These are phyloP conservation scores for Eremomyces bilateralis DNA, from an alignment of 495 filamentous ascomycete species.

Conservation along the genomic window DNA sequence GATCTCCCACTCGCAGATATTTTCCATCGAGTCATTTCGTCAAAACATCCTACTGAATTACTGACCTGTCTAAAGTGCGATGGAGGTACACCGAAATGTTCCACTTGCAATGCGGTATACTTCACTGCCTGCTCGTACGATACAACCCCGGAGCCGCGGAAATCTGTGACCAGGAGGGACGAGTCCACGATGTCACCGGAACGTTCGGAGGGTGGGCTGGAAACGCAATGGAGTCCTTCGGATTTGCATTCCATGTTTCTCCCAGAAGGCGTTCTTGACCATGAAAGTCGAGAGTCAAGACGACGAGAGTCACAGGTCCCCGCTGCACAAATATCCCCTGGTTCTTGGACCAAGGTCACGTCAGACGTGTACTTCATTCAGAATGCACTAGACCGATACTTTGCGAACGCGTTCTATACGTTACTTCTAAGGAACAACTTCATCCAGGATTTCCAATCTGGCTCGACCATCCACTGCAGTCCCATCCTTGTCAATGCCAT, in stretches of 20 bases:
- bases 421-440: slow-evolving; percentile 55
- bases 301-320: background rate
- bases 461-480: slow-evolving; percentile 41
- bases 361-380: slow-evolving; percentile 32
- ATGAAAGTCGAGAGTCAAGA: background rate
- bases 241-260: slow-evolving; percentile 8
- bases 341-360: slow-evolving; percentile 38
- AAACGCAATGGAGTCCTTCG: slow-evolving; percentile 20
- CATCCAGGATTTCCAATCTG: slow-evolving; percentile 34
- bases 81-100: slow-evolving; percentile 24
- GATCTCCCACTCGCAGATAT: slow-evolving; percentile 2
- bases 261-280: background rate
- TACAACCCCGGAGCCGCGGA: slow-evolving; percentile 24
- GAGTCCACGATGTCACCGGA: slow-evolving; percentile 16
- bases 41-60: too few relatives aligned
- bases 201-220: slow-evolving; percentile 2
- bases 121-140: slow-evolving; percentile 27
- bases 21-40: too few relatives aligned
- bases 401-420: slow-evolving; percentile 52
- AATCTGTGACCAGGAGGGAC: slow-evolving; percentile 3
- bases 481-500: slow-evolving; percentile 56
- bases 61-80: too few relatives aligned
- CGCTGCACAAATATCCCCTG: background rate
- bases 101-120: slow-evolving; percentile 29
- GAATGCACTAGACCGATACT: slow-evolving; percentile 49